Base-by-base conservation (phyloP, 345 rosid genomes). In the Hirschfeldia incana region DNA sequence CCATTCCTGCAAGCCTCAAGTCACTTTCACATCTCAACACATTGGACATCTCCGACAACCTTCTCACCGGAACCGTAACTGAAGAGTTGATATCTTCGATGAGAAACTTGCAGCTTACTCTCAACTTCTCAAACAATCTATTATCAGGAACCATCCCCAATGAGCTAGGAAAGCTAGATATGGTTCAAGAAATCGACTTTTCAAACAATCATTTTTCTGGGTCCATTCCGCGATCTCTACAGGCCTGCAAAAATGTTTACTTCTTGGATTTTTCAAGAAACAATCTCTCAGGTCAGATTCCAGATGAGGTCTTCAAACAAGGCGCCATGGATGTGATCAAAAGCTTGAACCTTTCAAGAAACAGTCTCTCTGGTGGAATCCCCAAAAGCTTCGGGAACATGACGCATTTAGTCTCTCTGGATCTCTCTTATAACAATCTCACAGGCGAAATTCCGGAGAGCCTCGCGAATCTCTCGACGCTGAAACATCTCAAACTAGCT, bases 261-360 rank as follows among this genome's bases (percentile, higher is more conserved):
- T 86, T 81, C 27, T 92, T 94, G 65, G 93, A 92, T 81, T 86
- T 94, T 39, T 94, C 97, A 1, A 76, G 85, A 49, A 94, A 94
- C 72, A 86, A 84, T 49, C 81, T 92, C 46, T 86, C 94, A 1
- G 94, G 92, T 70, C 67, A 81, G 26, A 82, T 91, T 68, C 84
- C 87, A 8, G 79, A 69, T 15, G 82, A 81, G 65, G 87, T 76
- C 66, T 89, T 88, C 27, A 7, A 74, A 61, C 63, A 67, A 60
- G 68, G 75, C 61, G 79, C 59, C 29, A 84, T 85, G 85, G 82
- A 74, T 34, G 63, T 70, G 79, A 82, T 94, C 63, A 78, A 51
- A 64, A 85, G 77, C 81, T 73, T 94, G 81, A 94, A 88, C 77
- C 88, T 91, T 67, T 92, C 96, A 6, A 81, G 83, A n/a, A 94